Evolutionary conservation across 2,329 filamentous ascomycete species (phyloP).

Genomic region (Cladophialophora chaetospira): DNA sequence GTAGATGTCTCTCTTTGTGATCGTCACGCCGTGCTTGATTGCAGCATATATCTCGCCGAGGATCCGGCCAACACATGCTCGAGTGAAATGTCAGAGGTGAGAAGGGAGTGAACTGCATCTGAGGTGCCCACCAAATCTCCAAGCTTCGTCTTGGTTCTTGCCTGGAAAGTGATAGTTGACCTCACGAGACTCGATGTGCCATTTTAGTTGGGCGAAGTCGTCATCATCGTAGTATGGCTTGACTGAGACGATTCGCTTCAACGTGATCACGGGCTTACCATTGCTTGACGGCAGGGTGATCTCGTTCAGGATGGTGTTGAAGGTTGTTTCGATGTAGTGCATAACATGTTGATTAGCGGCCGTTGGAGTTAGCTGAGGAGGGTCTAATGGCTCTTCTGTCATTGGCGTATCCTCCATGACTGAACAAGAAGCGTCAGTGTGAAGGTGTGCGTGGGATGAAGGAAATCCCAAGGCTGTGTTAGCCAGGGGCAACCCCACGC

Average conservation of each 20-base stretch:
- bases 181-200: constrained; percentile 24
- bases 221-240: constrained; percentile 32
- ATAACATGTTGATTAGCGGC: constrained; percentile 25
- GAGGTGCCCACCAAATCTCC: constrained; percentile 55
- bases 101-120: constrained; percentile 19
- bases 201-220: constrained; percentile 36
- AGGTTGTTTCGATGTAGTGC: constrained; percentile 27
- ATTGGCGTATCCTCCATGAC: neutral
- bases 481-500: neutral
- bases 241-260: constrained; percentile 35
- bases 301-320: constrained; percentile 26
- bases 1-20: constrained; percentile 66
- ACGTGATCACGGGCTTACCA: constrained; percentile 34
- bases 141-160: constrained; percentile 57
- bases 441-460: no score
- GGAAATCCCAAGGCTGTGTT: no score
- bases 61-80: constrained; percentile 42
- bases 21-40: constrained; percentile 48
- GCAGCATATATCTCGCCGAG: constrained; percentile 58
- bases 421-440: neutral
- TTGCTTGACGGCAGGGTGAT: constrained; percentile 27
- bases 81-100: neutral
- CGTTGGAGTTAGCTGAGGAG: neutral
- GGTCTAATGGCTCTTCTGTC: neutral
- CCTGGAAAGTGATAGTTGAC: constrained; percentile 57